Conservation (phyloP, 805 yeast genomes). For the Blastobotrys robertii region DNA sequence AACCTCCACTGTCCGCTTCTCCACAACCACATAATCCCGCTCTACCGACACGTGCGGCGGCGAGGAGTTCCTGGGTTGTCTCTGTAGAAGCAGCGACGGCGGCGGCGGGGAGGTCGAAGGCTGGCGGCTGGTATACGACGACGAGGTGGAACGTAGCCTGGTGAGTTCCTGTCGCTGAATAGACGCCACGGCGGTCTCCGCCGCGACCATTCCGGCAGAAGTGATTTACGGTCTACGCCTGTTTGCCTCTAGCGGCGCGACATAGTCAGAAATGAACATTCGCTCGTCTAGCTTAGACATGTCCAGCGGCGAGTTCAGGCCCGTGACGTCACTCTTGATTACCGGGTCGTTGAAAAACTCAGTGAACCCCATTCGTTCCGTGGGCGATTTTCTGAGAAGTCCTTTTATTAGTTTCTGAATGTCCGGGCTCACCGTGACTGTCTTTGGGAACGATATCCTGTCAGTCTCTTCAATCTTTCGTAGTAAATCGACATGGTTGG, state of each 20-base stretch:
- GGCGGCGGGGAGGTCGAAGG: conserved; percentile 3
- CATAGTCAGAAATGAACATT: conserved; percentile 76
- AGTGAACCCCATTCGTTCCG: conserved; percentile 76
- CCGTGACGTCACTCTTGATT: conserved; percentile 39
- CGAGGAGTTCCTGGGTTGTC: not conserved
- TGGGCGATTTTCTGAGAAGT: conserved; percentile 72
- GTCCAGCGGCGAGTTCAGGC: conserved; percentile 41
- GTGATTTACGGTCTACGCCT: too few relatives aligned
- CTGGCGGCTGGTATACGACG: not conserved
- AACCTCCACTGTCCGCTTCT: conserved; percentile 89
- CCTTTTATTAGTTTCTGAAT: conserved; percentile 64
- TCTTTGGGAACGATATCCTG: conserved; percentile 61
- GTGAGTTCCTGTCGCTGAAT: too few relatives aligned
- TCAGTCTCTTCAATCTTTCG: conserved; percentile 80
- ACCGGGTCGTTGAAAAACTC: conserved; percentile 77
- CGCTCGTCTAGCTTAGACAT: conserved; percentile 64
- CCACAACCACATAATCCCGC: conserved; percentile 88
- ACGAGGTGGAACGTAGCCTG: too few relatives aligned
- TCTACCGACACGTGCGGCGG: conserved; percentile 34
- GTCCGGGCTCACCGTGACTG: conserved; percentile 43
- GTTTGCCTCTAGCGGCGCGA: conserved; percentile 19
- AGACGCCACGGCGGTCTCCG: too few relatives aligned
- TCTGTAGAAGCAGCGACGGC: not conserved
- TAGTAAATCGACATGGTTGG: conserved; percentile 82
- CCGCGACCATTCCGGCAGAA: too few relatives aligned